Percentiles rank a stretch among this genome's conserved stretches.
Conservation (phyloP, 768 basidiomycete species). For the Mycena filopes region DNA sequence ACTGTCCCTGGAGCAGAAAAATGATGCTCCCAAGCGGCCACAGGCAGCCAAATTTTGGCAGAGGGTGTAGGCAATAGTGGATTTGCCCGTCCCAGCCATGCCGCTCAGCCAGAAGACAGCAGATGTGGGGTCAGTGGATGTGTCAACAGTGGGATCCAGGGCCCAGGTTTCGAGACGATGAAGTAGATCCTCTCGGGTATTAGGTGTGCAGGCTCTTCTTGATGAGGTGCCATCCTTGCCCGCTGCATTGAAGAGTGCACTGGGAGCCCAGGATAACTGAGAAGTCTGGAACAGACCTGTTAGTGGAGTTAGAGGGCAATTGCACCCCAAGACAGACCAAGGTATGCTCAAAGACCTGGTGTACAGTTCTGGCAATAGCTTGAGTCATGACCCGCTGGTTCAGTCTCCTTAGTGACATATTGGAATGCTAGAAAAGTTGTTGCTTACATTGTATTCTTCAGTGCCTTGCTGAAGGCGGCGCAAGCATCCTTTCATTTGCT, state of each 20-base stretch:
- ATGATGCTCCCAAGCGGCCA: neutral
- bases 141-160: conserved; percentile 7
- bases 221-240: neutral
- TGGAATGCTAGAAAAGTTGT: neutral
- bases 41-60: neutral
- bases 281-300: neutral
- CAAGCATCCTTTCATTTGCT: conserved; percentile 2
- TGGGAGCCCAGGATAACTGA: conserved; percentile 4
- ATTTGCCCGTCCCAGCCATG: conserved; percentile 37
- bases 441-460: conserved; percentile 1
- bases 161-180: conserved; percentile 28
- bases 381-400: neutral
- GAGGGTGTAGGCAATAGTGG: conserved; percentile 32
- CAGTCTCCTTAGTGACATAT: neutral
- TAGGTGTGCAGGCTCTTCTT: conserved; percentile 5
- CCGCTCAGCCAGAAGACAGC: conserved; percentile 39
- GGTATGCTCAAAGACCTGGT: neutral
- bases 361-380: neutral
- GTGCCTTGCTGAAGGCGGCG: neutral
- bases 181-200: conserved; percentile 18
- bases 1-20: conserved; percentile 25
- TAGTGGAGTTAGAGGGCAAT: neutral
- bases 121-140: neutral
- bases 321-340: neutral
- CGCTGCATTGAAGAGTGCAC: conserved; percentile 3